Evolutionary conservation across 208 protist genomes (phyloP), one percentile per base, ranked within the genome.

Genomic region (Herpetomonas tarakana): DNA sequence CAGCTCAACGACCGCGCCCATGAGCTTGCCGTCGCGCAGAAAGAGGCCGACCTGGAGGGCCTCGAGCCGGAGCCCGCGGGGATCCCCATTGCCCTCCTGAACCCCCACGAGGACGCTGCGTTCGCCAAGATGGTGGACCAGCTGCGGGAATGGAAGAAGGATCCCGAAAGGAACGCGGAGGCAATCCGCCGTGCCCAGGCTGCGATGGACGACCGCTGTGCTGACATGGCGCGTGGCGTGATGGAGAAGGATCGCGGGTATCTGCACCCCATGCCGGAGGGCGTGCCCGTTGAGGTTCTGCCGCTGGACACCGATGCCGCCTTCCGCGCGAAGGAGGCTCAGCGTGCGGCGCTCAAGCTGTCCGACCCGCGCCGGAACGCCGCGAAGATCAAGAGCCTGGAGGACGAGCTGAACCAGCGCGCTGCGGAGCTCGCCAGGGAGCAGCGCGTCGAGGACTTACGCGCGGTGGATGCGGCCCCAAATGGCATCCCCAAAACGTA

Each of bases 1-100:
- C 65, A 78, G 25, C 66, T 94, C 16, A 94, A 94, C 59, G 61
- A 66, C 4, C 76, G 81, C 24, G 81, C 81, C 19, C 53, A 70
- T 45, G 76, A 84, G 41, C 65, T 94, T 26, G 87, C 76, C 9
- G 52, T 71, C 18, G 71, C 78, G 28, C 72, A 76, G 51, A 76
- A 80, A 35, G 55, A 64, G 30, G 65, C 54, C 1, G 81, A 88
- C 28, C 38, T 83, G 49, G 49, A 69, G 55, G 65, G 71, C 16
- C 59, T 92, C 46, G 71, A 81, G 39, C 58, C 60, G 19, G 58
- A 54, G n/a, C 82, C 83, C 24, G 68, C 71, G 35, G 82, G 82
- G 22, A 70, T 92, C 35, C 61, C 67, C 19, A 58, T 81, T 27
- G 65, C 66, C 28, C 64, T 65, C 29, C 65, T 85, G 1, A 64